Conservation (phyloP, 169 alveolate genomes). For the Eimeria necatrix region DNA sequence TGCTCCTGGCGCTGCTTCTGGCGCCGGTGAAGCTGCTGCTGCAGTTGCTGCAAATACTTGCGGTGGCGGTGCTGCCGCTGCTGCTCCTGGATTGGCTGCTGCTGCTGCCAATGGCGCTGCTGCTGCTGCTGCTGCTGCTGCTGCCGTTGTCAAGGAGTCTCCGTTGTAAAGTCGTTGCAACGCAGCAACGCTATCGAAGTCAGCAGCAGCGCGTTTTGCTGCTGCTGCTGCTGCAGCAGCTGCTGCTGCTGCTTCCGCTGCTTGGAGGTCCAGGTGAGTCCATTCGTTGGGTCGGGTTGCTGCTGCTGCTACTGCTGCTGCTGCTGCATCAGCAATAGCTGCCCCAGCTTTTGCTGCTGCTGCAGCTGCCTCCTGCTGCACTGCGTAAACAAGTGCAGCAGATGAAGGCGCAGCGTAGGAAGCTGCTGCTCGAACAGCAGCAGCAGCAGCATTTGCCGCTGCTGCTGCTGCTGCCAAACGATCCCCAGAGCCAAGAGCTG, state of each 20-base stretch:
- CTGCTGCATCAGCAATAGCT: conserved; percentile 9
- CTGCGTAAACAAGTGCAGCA: not conserved
- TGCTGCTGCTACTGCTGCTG: not conserved
- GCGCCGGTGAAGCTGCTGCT: not conserved
- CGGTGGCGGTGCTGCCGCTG: not conserved
- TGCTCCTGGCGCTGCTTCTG: conserved; percentile 16
- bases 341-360: conserved; percentile 3
- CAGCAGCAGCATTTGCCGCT: too few species aligned
- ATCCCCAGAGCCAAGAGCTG: too few species aligned
- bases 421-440: not conserved
- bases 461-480: too few species aligned
- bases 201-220: too few species aligned
- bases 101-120: too few species aligned
- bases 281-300: not conserved
- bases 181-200: too few species aligned
- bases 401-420: not conserved
- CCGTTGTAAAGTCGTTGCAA: too few species aligned
- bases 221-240: not conserved
- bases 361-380: not conserved
- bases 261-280: not conserved
- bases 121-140: conserved; percentile 8
- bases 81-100: not conserved
- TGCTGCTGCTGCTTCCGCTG: not conserved
- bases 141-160: too few species aligned
- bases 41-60: not conserved